Percentiles rank a stretch among this genome's conserved stretches.
phyloP scores from a whole-genome alignment of 495 filamentous ascomycete genomes.

The Daldinia vernicosa region DNA sequence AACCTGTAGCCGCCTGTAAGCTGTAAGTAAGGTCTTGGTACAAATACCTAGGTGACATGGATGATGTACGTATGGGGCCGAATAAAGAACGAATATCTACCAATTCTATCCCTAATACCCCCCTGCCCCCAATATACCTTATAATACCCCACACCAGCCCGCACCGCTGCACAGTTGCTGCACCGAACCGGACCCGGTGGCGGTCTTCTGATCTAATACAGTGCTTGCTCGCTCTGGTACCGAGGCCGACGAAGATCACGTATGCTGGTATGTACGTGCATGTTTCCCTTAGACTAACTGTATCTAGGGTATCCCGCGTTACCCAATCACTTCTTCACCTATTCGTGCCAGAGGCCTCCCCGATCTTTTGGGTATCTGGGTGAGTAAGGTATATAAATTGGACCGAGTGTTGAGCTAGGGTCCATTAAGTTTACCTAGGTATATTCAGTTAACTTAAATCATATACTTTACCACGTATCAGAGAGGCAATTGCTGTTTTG shows the following conservation, averaged over 20 bases:
- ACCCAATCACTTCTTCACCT: conserved; percentile 30
- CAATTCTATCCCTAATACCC: neutral
- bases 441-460: conserved; percentile 11
- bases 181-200: conserved; percentile 37
- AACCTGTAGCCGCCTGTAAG: neutral
- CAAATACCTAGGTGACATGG: conserved; percentile 21
- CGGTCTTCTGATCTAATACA: conserved; percentile 42
- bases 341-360: conserved; percentile 32
- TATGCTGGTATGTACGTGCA: no score
- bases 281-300: conserved; percentile 18
- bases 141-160: conserved; percentile 33
- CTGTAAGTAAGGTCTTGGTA: conserved; percentile 4
- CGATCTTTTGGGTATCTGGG: conserved; percentile 20
- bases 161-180: conserved; percentile 39
- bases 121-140: neutral
- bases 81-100: conserved; percentile 25
- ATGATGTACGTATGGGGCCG: conserved; percentile 17
- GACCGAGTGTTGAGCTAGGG: conserved; percentile 19
- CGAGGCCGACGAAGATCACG: conserved; percentile 35
- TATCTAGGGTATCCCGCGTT: conserved; percentile 6
- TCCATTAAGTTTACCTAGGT: conserved; percentile 14
- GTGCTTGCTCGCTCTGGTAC: conserved; percentile 25
- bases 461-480: conserved; percentile 12
- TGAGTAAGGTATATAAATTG: conserved; percentile 33
- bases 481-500: neutral